phyloP scores from a whole-genome alignment of 2,329 filamentous ascomycete species.

The Pezicula neosporulosa region DNA sequence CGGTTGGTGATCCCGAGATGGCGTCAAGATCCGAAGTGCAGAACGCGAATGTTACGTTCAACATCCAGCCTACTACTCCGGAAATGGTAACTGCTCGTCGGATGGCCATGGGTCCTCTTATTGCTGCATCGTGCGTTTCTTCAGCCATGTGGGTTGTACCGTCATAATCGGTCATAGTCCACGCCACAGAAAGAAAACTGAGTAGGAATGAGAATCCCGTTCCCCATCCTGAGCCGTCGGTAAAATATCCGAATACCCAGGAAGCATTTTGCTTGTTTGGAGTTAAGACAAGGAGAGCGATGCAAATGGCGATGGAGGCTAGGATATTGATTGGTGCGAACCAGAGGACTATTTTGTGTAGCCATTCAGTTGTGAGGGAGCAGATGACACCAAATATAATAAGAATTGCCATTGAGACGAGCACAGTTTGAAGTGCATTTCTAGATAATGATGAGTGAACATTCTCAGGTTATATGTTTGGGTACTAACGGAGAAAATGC shows the following conservation, averaged over 20 bases:
- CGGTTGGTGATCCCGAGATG: constrained; percentile 54
- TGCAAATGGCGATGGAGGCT: constrained; percentile 57
- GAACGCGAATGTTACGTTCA: constrained; percentile 62
- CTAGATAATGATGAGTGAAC: constrained; percentile 29
- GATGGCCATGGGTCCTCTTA: constrained; percentile 57
- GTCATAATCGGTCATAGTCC: constrained; percentile 69
- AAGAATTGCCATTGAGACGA: constrained; percentile 53
- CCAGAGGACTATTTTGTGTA: constrained; percentile 59
- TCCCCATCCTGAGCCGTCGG: constrained; percentile 60
- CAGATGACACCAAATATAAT: constrained; percentile 54
- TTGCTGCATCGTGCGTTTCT: constrained; percentile 61
- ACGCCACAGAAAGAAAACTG: constrained; percentile 50
- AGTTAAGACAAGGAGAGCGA: constrained; percentile 54
- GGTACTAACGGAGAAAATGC: constrained; percentile 53
- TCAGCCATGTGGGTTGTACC: constrained; percentile 67
- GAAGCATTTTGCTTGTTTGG: constrained; percentile 53
- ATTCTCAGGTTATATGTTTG: not conserved
- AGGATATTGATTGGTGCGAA: constrained; percentile 64
- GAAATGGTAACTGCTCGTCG: constrained; percentile 55
- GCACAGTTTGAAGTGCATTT: constrained; percentile 53
- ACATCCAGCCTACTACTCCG: constrained; percentile 56
- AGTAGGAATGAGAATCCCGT: constrained; percentile 60
- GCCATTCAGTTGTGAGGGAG: constrained; percentile 55
- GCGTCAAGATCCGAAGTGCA: constrained; percentile 55
- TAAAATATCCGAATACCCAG: constrained; percentile 60